A percentile compares a stretch with the other conserved stretches of the same genome.
Evolutionary conservation across 352 stramenopile species (phyloP).

Genomic region (Pythium sp.): DNA sequence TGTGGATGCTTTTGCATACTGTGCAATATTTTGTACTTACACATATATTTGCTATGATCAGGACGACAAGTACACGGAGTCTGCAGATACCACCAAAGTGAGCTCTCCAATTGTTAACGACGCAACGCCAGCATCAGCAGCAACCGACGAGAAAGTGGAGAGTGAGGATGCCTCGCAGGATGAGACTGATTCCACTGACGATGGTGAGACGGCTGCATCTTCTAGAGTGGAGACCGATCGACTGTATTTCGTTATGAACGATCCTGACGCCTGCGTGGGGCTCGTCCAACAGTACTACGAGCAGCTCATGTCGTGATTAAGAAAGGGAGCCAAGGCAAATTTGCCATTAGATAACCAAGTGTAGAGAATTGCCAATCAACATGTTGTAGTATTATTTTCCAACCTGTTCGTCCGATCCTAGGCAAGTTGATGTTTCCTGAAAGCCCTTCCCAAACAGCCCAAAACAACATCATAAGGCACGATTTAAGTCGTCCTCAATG

Average conservation of each 20-base stretch:
- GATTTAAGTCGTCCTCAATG: too few species aligned
- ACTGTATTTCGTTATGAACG: slow-evolving; percentile 19
- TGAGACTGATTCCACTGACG: not conserved
- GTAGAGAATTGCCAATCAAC: not conserved
- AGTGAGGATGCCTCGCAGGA: not conserved
- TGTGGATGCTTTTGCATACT: not conserved
- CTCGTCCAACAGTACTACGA: slow-evolving; percentile 20
- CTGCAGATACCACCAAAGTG: not conserved
- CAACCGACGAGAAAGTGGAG: not conserved
- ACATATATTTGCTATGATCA: not conserved
- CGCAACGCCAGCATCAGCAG: not conserved
- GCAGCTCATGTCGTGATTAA: slow-evolving; percentile 14
- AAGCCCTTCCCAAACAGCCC: too few species aligned
- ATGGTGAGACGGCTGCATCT: not conserved
- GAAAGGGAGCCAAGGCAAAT: not conserved
- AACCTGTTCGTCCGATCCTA: too few species aligned
- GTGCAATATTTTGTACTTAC: not conserved
- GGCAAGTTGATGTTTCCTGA: too few species aligned
- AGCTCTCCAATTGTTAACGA: not conserved
- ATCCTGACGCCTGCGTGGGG: slow-evolving; percentile 17
- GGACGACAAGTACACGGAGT: slow-evolving; percentile 9
- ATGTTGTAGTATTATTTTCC: not conserved
- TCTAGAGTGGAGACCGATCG: not conserved
- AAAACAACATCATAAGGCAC: too few species aligned
- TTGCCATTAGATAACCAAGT: not conserved